Evolutionary conservation across 805 yeast genomes (phyloP), one percentile per base, ranked within the genome.

Genomic region (Yamadazyma scolyti): DNA sequence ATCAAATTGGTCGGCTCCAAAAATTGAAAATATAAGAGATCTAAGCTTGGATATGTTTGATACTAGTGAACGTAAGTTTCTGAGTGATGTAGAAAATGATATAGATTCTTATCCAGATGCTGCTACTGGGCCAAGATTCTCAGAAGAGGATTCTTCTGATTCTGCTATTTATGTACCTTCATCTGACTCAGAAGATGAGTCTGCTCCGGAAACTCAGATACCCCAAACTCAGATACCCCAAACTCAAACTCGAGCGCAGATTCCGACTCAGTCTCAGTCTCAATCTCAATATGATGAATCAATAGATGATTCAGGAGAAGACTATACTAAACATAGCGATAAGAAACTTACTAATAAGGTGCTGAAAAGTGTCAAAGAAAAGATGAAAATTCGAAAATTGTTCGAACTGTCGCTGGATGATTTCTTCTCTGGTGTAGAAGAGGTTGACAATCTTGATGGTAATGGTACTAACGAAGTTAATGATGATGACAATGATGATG

Each of bases 21-120:
- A 25, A 11, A n/a, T n/a, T n/a, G 12, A 8, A 9, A 11, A 25
- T 9, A 14, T 2, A 8, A 20, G 16, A 14, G 25, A 24, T 16
- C 7, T 20, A n/a, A 20, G 18, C 14, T 16, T 28, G 9, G 15
- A 18, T 24, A 16, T 33, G 4, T 23, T 33, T 9, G 20, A 20
- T 14, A 32, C 27, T 15, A 18, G 19, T 6, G 24, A 23, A 4
- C 27, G 17, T 5, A 23, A 18, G 14, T 33, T 33, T 16, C 36
- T 33, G 36, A 33, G 36, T 20, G 36, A 19, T 9, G 30, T 23
- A 4, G 32, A 33, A 13, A 33, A 33, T 23, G 29, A 28, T 5
- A 14, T 33, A 6, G n/a, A n/a, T n/a, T n/a, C n/a, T n/a, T n/a
- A n/a, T n/a, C n/a, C n/a, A n/a, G n/a, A n/a, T n/a, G n/a, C n/a